Base-by-base conservation (phyloP, 2,329 filamentous ascomycete species). In the Penicillium rolfsii region DNA sequence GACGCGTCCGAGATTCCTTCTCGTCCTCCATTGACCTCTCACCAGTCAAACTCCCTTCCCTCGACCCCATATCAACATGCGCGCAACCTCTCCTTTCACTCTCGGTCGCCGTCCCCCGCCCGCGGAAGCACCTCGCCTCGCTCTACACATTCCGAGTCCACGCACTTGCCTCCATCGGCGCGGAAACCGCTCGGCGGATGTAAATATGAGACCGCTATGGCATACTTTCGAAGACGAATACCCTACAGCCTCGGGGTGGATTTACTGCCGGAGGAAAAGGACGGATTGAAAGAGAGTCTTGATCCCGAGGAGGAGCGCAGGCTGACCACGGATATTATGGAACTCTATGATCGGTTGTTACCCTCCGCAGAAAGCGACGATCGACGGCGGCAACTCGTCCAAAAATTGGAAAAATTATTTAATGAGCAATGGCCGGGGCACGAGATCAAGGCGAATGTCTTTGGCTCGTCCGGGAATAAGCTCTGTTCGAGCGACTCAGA, bases 401-500 rank as follows among this genome's bases (percentile, higher is more conserved):
- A 84, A 67, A 99, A 98, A 79, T 80, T 99, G 71, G 91, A 97
- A 77, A 89, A 85, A 67, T 86, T 98, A 43, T 87, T 99, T 74
- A 95, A 96, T 71, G 85, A 91, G 7, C 88, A 96, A 73, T 99
- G 94, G 91, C 95, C 95, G 1, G 92, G 91, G 1, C 89, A 92
- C 71, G 85, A 96, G 63, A 97, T 97, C 72, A 88, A 86, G 67
- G 95, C 97, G 38, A 89, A 95, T 75, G 87, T 98, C 16, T 99
- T 99, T 83, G 95, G 95, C n/a, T 98, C 95, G 5, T 98, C 95
- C 4, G 95, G 95, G 52, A 99, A 99, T 77, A 81, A 95, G 75
- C 82, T 99, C 59, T 97, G 93, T 77, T 97, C 94, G 36, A 93
- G 92, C 76, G 93, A 97, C 73, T 99, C 95, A 55, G 95, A 99